Conservation (phyloP, 2,329 filamentous ascomycete species). For the Arthrobotrys sphaeroides region DNA sequence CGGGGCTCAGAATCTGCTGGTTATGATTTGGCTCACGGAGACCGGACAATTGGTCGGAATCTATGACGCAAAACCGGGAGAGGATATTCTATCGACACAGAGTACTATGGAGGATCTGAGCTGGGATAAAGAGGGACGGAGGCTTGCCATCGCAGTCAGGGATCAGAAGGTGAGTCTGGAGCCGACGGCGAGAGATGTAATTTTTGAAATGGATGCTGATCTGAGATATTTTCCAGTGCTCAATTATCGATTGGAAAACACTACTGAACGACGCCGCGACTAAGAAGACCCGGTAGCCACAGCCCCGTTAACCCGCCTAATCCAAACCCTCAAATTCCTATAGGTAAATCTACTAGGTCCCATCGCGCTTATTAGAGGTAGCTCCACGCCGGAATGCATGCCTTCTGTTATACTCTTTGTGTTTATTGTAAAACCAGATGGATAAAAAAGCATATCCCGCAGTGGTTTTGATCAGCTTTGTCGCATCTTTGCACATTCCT, state of each 20-base stretch:
- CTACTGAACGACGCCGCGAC: slow-evolving; percentile 37
- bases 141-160: slow-evolving; percentile 39
- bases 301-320: too few relatives aligned
- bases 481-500: slow-evolving; percentile 10
- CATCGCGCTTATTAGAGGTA: too few relatives aligned
- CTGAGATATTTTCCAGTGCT: slow-evolving; percentile 9
- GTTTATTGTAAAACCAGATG: slow-evolving; percentile 4
- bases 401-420: background rate
- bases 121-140: slow-evolving; percentile 37
- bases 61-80: slow-evolving; percentile 46
- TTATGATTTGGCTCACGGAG: slow-evolving; percentile 51
- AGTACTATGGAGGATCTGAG: slow-evolving; percentile 49
- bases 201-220: background rate
- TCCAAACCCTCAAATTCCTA: too few relatives aligned
- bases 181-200: too few relatives aligned
- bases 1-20: slow-evolving; percentile 38
- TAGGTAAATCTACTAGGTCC: too few relatives aligned
- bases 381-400: background rate
- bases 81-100: slow-evolving; percentile 29
- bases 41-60: slow-evolving; percentile 44
- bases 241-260: slow-evolving; percentile 47
- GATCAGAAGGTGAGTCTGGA: slow-evolving; percentile 34
- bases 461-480: background rate
- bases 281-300: slow-evolving; percentile 35
- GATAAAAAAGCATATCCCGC: slow-evolving; percentile 1